Evolutionary conservation across 2,329 filamentous ascomycete species (phyloP).

Genomic region (Xylariaceae sp.): DNA sequence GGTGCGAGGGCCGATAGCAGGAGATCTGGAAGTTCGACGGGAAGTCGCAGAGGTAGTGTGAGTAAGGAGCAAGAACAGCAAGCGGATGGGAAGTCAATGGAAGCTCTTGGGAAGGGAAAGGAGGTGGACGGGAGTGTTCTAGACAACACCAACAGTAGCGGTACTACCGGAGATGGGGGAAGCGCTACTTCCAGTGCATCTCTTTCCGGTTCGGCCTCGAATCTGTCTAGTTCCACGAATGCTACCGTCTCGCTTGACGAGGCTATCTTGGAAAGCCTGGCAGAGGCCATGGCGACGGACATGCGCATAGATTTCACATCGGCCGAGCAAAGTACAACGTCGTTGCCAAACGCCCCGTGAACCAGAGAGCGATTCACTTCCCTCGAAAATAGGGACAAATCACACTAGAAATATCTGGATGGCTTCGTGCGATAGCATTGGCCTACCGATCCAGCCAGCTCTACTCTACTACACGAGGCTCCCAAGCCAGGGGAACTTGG

Average conservation of each 20-base stretch:
- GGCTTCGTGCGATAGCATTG: background rate
- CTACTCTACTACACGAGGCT: background rate
- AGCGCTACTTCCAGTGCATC: conserved; percentile 14
- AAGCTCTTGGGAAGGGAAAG: conserved; percentile 27
- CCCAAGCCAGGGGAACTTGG: background rate
- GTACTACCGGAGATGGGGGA: background rate
- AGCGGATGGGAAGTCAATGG: conserved; percentile 27
- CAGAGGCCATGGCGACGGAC: conserved; percentile 42
- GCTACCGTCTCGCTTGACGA: conserved; percentile 35
- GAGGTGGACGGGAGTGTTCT: conserved; percentile 3
- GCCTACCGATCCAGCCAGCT: background rate
- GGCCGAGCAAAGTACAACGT: background rate
- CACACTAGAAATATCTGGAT: background rate
- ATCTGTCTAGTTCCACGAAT: background rate
- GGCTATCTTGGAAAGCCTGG: conserved; percentile 39
- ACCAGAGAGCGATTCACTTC: background rate
- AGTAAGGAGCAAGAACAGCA: conserved; percentile 14
- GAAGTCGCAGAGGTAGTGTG: conserved; percentile 31
- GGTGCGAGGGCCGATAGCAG: conserved; percentile 41
- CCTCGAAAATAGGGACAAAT: background rate
- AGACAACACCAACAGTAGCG: background rate
- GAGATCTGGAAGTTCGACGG: conserved; percentile 29
- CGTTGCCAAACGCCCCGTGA: background rate
- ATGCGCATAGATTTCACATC: conserved; percentile 28
- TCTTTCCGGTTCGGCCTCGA: background rate